phyloP scores from a whole-genome alignment of 805 yeast species.

The Diddensiella santjacobensis region DNA sequence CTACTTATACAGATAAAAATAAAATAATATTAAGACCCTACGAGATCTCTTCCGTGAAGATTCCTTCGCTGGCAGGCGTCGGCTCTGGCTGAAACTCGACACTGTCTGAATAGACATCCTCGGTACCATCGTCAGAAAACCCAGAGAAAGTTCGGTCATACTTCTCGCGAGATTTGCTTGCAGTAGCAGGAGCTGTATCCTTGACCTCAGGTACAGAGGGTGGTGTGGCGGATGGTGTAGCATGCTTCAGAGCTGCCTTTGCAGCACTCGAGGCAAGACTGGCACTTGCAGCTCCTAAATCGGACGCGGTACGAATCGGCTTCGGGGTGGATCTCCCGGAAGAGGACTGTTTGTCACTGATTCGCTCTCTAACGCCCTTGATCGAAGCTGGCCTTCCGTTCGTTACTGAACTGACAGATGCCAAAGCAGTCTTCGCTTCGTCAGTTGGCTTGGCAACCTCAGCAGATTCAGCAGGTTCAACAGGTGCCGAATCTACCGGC shows the following conservation, averaged over 20 bases:
- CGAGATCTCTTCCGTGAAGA: constrained; percentile 17
- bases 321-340: constrained; percentile 8
- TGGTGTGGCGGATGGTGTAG: background rate
- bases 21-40: constrained; percentile 5
- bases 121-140: constrained; percentile 22
- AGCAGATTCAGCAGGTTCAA: constrained; percentile 3
- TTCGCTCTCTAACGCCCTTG: background rate
- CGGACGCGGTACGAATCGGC: constrained; percentile 17
- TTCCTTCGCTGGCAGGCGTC: constrained; percentile 6
- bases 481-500: background rate
- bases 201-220: background rate
- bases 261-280: constrained; percentile 5
- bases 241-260: background rate
- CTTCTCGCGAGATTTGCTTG: constrained; percentile 10
- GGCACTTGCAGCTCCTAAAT: background rate
- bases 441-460: constrained; percentile 6
- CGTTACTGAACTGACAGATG: constrained; percentile 6
- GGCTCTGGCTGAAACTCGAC: constrained; percentile 7
- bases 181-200: constrained; percentile 2
- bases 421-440: constrained; percentile 1
- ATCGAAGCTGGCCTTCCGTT: background rate
- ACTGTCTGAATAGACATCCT: constrained; percentile 19
- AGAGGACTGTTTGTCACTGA: constrained; percentile 1
- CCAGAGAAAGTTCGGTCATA: constrained; percentile 18
- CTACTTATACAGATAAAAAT: constrained; percentile 5